phyloP scores from a whole-genome alignment of 257 asterid genomes.

The Buddleja alternifolia region DNA sequence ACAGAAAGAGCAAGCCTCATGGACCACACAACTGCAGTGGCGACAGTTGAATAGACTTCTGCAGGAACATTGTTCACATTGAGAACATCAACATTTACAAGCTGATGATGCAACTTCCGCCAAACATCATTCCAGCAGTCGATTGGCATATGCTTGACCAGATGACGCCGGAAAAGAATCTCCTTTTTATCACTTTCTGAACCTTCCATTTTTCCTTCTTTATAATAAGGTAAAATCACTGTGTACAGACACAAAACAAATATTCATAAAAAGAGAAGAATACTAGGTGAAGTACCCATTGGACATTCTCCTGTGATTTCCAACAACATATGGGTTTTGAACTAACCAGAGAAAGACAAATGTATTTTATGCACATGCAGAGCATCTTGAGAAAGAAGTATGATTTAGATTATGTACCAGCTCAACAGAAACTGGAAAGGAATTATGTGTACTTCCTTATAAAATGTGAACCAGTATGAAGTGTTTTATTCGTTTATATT shows the following conservation, averaged over 20 bases:
- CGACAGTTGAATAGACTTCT: conserved; percentile 81
- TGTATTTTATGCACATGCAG: conserved; percentile 7
- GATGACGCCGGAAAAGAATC: conserved; percentile 78
- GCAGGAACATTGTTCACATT: conserved; percentile 71
- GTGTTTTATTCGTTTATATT: conserved; percentile 14
- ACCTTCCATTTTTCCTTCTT: conserved; percentile 55
- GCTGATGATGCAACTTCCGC: conserved; percentile 94
- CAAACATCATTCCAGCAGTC: conserved; percentile 99
- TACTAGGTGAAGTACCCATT: not conserved
- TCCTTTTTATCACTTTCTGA: conserved; percentile 57
- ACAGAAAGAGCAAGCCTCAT: conserved; percentile 96
- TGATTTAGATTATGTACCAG: conserved; percentile 6
- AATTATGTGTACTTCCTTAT: not conserved
- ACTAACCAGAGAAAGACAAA: conserved; percentile 20
- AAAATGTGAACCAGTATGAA: conserved; percentile 2
- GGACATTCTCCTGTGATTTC: not conserved
- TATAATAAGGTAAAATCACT: conserved; percentile 90
- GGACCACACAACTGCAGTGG: conserved; percentile 95
- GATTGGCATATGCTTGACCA: conserved; percentile 89
- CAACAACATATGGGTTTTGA: conserved; percentile 3
- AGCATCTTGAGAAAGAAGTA: not conserved
- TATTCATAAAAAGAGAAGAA: conserved; percentile 11
- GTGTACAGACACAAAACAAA: conserved; percentile 34
- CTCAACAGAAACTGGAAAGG: conserved; percentile 16
- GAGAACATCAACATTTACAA: conserved; percentile 86